Conservation (phyloP, 2,329 filamentous ascomycete genomes). For the Monosporascus sp. region DNA sequence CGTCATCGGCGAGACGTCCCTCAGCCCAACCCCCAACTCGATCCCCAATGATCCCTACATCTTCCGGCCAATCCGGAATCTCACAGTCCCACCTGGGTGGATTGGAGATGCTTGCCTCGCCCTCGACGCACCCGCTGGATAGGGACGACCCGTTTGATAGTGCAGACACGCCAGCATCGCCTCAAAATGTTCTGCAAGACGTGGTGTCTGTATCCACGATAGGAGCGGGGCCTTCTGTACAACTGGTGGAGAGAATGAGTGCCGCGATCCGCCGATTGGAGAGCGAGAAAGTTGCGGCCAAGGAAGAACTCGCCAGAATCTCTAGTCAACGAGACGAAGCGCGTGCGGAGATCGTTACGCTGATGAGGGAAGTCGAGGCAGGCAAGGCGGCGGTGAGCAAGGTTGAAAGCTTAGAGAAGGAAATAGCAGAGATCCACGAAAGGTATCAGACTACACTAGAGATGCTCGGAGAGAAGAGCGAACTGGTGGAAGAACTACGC, state of each 20-base stretch:
- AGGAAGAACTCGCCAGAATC: constrained; percentile 78
- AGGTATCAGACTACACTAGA: constrained; percentile 89
- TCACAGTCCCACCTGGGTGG: constrained; percentile 43
- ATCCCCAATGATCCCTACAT: constrained; percentile 34
- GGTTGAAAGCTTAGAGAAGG: constrained; percentile 60
- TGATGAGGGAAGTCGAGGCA: constrained; percentile 82
- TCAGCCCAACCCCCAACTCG: constrained; percentile 43
- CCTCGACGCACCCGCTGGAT: constrained; percentile 40
- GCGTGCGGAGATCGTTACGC: constrained; percentile 77
- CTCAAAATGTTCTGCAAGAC: constrained; percentile 70
- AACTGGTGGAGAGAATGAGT: constrained; percentile 94
- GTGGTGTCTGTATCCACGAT: constrained; percentile 86
- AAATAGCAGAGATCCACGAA: constrained; percentile 63
- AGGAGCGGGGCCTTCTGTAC: constrained; percentile 85
- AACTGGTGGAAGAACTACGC: constrained; percentile 84
- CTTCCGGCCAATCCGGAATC: constrained; percentile 28
- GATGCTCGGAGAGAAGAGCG: constrained; percentile 95
- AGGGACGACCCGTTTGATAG: constrained; percentile 46
- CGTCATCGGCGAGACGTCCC: constrained; percentile 40
- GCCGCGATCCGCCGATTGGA: constrained; percentile 87
- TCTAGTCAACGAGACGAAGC: constrained; percentile 87
- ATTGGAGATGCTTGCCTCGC: constrained; percentile 37
- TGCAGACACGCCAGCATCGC: constrained; percentile 53
- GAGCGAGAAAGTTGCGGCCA: constrained; percentile 81
- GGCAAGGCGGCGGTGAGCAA: constrained; percentile 56